A percentile compares a stretch with the other conserved stretches of the same genome.
phyloP scores from a whole-genome alignment of 2,329 filamentous ascomycete species.

The Westerdykella aurantiaca region DNA sequence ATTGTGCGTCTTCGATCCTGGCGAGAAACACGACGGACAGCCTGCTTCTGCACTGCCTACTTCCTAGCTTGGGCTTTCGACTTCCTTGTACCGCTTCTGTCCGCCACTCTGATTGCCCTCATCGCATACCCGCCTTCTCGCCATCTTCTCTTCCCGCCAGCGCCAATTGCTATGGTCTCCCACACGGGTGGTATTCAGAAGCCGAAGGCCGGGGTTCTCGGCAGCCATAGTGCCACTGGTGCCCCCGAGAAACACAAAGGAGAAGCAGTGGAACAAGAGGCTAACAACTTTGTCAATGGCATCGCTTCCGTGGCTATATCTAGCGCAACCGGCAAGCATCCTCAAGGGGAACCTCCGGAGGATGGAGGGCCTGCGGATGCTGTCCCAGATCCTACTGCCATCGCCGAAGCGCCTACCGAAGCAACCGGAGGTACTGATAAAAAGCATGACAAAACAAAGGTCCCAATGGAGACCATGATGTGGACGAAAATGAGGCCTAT shows the following conservation, averaged over 20 bases:
- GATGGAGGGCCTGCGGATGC: slow-evolving; percentile 42
- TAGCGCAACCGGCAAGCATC: slow-evolving; percentile 71
- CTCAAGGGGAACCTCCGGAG: slow-evolving; percentile 55
- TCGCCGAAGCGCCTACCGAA: slow-evolving; percentile 51
- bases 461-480: slow-evolving; percentile 69
- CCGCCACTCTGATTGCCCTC: slow-evolving; percentile 56
- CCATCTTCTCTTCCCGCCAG: slow-evolving; percentile 64
- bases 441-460: slow-evolving; percentile 68
- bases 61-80: slow-evolving; percentile 66
- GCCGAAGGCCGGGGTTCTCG: slow-evolving; percentile 68
- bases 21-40: slow-evolving; percentile 65
- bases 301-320: slow-evolving; percentile 67
- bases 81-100: slow-evolving; percentile 58
- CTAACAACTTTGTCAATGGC: slow-evolving; percentile 70
- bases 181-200: slow-evolving; percentile 71
- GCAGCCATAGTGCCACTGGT: slow-evolving; percentile 72
- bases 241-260: slow-evolving; percentile 79
- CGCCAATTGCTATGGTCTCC: slow-evolving; percentile 66
- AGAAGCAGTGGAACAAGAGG: slow-evolving; percentile 77
- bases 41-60: slow-evolving; percentile 58
- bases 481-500: slow-evolving; percentile 69
- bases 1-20: slow-evolving; percentile 71
- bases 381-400: slow-evolving; percentile 57
- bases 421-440: slow-evolving; percentile 50
- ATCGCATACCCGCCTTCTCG: slow-evolving; percentile 61